Conservation (phyloP, 1,139 yeast genomes). For the Hemisphaericaspora subhashii region DNA sequence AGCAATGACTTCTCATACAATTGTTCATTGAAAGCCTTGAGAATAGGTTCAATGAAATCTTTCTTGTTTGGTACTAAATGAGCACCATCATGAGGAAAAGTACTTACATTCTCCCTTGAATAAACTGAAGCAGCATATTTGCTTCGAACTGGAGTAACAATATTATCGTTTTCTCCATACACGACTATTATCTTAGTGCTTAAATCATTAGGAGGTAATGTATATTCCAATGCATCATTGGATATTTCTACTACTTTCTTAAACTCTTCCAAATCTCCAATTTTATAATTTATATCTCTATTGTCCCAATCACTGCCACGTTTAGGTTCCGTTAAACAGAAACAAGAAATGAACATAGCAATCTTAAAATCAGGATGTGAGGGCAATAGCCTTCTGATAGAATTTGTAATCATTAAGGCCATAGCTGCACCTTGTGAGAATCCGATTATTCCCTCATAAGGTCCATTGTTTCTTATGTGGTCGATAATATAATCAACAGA, state of each 20-base stretch:
- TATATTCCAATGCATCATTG: slow-evolving; percentile 21
- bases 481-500: slow-evolving; percentile 44
- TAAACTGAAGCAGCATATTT: slow-evolving; percentile 25
- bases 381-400: slow-evolving; percentile 39
- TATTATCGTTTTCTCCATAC: slow-evolving; percentile 33
- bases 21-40: slow-evolving; percentile 23
- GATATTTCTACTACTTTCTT: slow-evolving; percentile 19
- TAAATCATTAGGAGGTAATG: slow-evolving; percentile 16
- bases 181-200: slow-evolving; percentile 29
- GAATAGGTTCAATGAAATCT: slow-evolving; percentile 28
- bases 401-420: slow-evolving; percentile 56
- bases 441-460: slow-evolving; percentile 85
- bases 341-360: slow-evolving; percentile 54
- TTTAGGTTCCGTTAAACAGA: slow-evolving; percentile 49
- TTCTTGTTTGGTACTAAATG: slow-evolving; percentile 35
- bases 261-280: slow-evolving; percentile 25
- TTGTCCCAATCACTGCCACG: slow-evolving; percentile 3
- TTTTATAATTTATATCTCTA: slow-evolving; percentile 17
- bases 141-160: slow-evolving; percentile 36
- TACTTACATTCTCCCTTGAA: slow-evolving; percentile 13
- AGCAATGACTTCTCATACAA: slow-evolving; percentile 18
- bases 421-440: slow-evolving; percentile 95
- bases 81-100: slow-evolving; percentile 37
- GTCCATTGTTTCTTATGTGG: slow-evolving; percentile 70
- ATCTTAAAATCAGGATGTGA: slow-evolving; percentile 43